phyloP scores from a whole-genome alignment of 768 basidiomycete genomes.

The Suillus subluteus region DNA sequence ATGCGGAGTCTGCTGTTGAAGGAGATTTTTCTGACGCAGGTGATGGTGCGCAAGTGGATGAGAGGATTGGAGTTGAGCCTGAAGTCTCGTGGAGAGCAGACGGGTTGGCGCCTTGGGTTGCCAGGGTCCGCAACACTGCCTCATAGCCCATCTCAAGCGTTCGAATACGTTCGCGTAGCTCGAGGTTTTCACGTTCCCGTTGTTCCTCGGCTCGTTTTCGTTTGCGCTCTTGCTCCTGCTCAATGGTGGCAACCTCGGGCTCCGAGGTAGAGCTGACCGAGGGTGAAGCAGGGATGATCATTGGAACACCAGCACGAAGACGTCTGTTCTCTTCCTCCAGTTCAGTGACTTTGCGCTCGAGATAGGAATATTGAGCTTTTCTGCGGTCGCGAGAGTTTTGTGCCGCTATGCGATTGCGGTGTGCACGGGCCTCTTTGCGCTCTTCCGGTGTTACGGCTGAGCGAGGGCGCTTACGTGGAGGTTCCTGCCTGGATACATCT shows the following conservation, averaged over 20 bases:
- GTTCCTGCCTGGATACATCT: constrained; percentile 35
- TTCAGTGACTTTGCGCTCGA: constrained; percentile 69
- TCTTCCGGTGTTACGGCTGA: constrained; percentile 68
- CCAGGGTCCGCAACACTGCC: constrained; percentile 74
- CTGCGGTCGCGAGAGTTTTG: constrained; percentile 92
- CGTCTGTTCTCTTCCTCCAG: constrained; percentile 85
- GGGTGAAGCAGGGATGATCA: constrained; percentile 27
- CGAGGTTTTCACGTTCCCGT: constrained; percentile 70
- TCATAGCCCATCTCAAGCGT: constrained; percentile 84
- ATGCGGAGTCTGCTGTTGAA: constrained; percentile 25
- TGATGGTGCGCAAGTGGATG: constrained; percentile 28
- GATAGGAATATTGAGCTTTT: constrained; percentile 77
- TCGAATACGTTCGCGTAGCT: constrained; percentile 74
- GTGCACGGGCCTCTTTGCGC: constrained; percentile 85
- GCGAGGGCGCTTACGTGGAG: constrained; percentile 78
- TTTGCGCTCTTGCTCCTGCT: constrained; percentile 33
- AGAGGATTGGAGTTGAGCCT: constrained; percentile 14
- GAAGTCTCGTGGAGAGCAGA: constrained; percentile 24
- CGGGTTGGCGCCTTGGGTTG: constrained; percentile 52
- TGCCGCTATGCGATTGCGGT: constrained; percentile 91
- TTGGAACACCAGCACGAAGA: constrained; percentile 57
- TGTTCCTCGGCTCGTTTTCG: constrained; percentile 41
- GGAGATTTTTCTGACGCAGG: constrained; percentile 27
- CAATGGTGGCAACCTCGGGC: constrained; percentile 28
- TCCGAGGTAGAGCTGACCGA: constrained; percentile 20